These are phyloP conservation scores for Fraxinus ornus DNA, from an alignment of 305 asterid genomes.

Conservation along the genomic window DNA sequence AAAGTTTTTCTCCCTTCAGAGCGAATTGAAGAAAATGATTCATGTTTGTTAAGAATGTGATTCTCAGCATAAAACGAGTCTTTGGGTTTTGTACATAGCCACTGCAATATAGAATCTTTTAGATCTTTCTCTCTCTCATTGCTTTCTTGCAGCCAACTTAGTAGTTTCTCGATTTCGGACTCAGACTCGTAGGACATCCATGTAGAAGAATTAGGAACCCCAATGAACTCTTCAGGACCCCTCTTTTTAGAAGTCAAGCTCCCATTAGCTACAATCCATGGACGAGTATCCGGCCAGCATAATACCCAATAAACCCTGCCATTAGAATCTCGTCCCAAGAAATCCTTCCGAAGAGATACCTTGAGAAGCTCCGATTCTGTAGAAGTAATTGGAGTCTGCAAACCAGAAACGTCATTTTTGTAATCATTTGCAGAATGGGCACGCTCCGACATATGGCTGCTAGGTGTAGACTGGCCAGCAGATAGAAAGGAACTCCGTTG, in stretches of 20 bases:
- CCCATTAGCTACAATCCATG: slow-evolving; percentile 66
- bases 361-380: slow-evolving; percentile 59
- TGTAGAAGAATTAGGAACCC: slow-evolving; percentile 51
- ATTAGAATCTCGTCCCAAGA: slow-evolving; percentile 79
- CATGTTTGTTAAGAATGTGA: slow-evolving; percentile 38
- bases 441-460: slow-evolving; percentile 24
- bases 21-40: slow-evolving; percentile 13
- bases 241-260: slow-evolving; percentile 42
- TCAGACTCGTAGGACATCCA: slow-evolving; percentile 77
- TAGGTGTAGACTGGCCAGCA: slow-evolving; percentile 31
- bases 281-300: slow-evolving; percentile 50
- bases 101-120: slow-evolving; percentile 62
- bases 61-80: slow-evolving; percentile 38
- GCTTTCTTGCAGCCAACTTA: slow-evolving; percentile 77
- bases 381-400: slow-evolving; percentile 59
- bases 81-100: slow-evolving; percentile 49
- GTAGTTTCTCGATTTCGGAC: slow-evolving; percentile 56
- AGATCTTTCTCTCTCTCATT: slow-evolving; percentile 70
- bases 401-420: slow-evolving; percentile 48
- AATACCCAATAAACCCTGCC: slow-evolving; percentile 84
- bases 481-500: slow-evolving; percentile 35
- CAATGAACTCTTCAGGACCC: slow-evolving; percentile 36
- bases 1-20: slow-evolving; percentile 26
- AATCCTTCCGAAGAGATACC: slow-evolving; percentile 68
- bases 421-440: slow-evolving; percentile 24